A percentile compares a stretch with the other conserved stretches of the same genome.
phyloP scores from a whole-genome alignment of 2,329 filamentous ascomycete species.

The Grosmannia serpens region DNA sequence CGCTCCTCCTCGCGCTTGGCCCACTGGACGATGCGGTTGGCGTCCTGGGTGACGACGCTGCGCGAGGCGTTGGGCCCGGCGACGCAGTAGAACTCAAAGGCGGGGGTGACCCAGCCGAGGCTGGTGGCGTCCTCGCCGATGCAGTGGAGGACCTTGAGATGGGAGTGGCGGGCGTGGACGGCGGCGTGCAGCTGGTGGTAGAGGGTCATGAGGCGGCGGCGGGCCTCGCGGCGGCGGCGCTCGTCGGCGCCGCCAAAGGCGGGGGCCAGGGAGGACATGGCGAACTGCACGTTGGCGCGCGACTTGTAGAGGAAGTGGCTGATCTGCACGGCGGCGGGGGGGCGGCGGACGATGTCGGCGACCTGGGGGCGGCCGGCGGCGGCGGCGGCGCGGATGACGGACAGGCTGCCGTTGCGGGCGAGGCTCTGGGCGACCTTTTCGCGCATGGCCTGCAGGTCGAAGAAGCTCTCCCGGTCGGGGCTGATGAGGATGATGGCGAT shows the following conservation, averaged over 20 bases:
- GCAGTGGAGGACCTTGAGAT: conserved; percentile 77
- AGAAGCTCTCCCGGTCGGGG: conserved; percentile 87
- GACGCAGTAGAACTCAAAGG: conserved; percentile 94
- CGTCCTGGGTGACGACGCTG: conserved; percentile 64
- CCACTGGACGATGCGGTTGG: conserved; percentile 86
- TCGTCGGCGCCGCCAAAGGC: conserved; percentile 19
- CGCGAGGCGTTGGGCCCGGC: conserved; percentile 60
- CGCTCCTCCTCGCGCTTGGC: conserved; percentile 84
- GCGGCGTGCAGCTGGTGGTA: conserved; percentile 78
- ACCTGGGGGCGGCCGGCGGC: conserved; percentile 58
- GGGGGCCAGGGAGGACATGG: conserved; percentile 71
- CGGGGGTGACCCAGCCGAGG: conserved; percentile 80
- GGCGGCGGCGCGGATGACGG: conserved; percentile 61
- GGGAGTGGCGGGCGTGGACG: conserved; percentile 73
- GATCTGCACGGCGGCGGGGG: conserved; percentile 54
- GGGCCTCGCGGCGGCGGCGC: conserved; percentile 36
- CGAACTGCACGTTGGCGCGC: conserved; percentile 87
- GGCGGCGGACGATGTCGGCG: conserved; percentile 54
- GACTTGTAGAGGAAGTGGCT: conserved; percentile 96
- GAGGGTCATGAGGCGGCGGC: conserved; percentile 65
- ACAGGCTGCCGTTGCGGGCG: conserved; percentile 62
- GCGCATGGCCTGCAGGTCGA: conserved; percentile 66
- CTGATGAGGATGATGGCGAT: conserved; percentile 92
- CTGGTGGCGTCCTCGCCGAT: conserved; percentile 65
- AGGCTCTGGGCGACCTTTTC: conserved; percentile 56